Evolutionary conservation across 1,139 yeast genomes (phyloP), one percentile per base, ranked within the genome.

Genomic region (Geotrichum histeridarum): DNA sequence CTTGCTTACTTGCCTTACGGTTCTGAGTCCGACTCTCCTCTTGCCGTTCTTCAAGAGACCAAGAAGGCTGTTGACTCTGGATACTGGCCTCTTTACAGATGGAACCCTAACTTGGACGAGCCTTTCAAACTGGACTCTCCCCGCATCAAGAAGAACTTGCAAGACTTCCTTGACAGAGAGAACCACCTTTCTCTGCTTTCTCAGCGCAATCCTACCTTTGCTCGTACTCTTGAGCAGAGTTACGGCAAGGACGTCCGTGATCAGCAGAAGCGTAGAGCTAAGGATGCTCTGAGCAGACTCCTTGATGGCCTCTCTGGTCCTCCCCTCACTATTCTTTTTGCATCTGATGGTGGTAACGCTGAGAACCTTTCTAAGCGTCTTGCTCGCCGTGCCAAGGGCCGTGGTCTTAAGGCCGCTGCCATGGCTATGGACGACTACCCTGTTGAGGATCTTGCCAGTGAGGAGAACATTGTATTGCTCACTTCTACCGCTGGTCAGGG

Each of bases 401-500:
- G 96, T 67, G 96, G 97, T 36, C 78, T 91, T 63, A 90, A 89
- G 71, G 79, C 95, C 2, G 76, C 81, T 51, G 86, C 83, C 6
- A 68, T 84, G 60, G 82, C 95, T 4, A 86, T 91, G 89, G 97
- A 91, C 70, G 96, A 90, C 63, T 73, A 85, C 58, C 79, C 89
- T 3, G 68, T 86, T 49, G 96, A 89, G 65, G 96, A 89, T 61
- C 76, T 91, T 58, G 82, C 89, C 37, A 77, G 80, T 50, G 96
- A 88, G 70, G 87, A 87, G 59, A 88, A 89, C 69, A 79, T 91
- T 58, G 83, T 88, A 15, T 85, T 91, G 63, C 77, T 91, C 51
- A 77, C 93, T 30, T 88, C 97, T 4, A 91, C 98, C 51, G 91
- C 96, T 7, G 98, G 98, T 60, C 98, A 91, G 77, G 98, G 98